phyloP scores from a whole-genome alignment of 2,329 filamentous ascomycete species.

The Exserohilum turcica region DNA sequence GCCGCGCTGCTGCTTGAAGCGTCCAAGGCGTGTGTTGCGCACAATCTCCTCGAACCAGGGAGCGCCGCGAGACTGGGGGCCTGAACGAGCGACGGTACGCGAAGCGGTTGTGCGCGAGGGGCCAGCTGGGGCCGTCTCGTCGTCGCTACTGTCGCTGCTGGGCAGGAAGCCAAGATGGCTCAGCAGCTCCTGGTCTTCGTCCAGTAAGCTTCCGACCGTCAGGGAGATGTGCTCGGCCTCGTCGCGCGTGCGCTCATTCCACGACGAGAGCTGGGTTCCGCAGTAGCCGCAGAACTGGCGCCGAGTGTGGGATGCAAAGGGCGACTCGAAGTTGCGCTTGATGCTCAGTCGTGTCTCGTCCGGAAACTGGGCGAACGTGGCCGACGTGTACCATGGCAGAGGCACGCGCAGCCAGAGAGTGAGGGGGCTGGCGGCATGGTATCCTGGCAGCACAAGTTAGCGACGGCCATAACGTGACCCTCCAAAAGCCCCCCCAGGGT shows the following conservation, averaged over 20 bases:
- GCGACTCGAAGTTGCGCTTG: constrained; percentile 52
- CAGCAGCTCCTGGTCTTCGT: constrained; percentile 72
- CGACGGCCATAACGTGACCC: not conserved
- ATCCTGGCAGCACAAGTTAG: constrained; percentile 51
- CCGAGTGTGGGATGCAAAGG: constrained; percentile 59
- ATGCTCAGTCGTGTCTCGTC: constrained; percentile 66
- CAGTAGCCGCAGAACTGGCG: constrained; percentile 91
- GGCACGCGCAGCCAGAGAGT: constrained; percentile 84
- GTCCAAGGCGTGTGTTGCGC: constrained; percentile 73
- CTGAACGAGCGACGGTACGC: constrained; percentile 23
- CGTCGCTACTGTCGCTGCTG: constrained; percentile 34
- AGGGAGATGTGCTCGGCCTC: constrained; percentile 82
- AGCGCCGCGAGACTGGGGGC: constrained; percentile 58
- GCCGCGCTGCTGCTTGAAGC: constrained; percentile 65
- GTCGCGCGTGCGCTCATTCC: constrained; percentile 72
- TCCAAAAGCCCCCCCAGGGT: no score
- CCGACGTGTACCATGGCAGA: constrained; percentile 77
- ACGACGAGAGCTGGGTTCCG: constrained; percentile 82
- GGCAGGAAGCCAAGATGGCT: constrained; percentile 77
- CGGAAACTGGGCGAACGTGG: constrained; percentile 74
- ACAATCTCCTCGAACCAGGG: constrained; percentile 88
- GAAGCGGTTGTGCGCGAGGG: constrained; percentile 16
- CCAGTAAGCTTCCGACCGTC: constrained; percentile 75
- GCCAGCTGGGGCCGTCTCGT: constrained; percentile 28
- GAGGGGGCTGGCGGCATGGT: constrained; percentile 71